Base-by-base conservation (phyloP, 2,329 filamentous ascomycete genomes). In the Nigrograna mackinnonii region DNA sequence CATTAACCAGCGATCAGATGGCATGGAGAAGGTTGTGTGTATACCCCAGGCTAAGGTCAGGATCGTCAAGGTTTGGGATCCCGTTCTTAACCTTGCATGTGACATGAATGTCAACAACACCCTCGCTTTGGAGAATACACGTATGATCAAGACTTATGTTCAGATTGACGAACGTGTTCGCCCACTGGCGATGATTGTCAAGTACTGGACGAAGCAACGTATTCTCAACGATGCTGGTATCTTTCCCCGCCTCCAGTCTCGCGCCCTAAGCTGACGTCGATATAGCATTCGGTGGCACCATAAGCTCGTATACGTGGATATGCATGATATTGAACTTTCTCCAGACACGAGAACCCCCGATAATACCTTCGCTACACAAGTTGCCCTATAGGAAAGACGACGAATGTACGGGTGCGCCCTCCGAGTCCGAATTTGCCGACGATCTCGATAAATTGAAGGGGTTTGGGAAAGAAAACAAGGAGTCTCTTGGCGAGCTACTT, bases 101-200 rank as follows among this genome's bases (percentile, higher is more conserved):
- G 94, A 99, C 66, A 94, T 99, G 86, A 99, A 99, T 58, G 91
- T 99, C 72, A 99, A 99, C 74, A 99, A 97, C 60, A 94, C 91
- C 0, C 72, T 95, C 39, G 94, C 94, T 4, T 76, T 99, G 47
- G 91, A 97, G 68, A 99, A 99, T 62, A 99, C 94, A 12, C 84
- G 91, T 37, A 95, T 99, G 91, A 94, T 99, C 58, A 89, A 91
- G 65, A 96, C 91, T 1, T 99, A 99, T 70, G 90, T 99, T 47
- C 85, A 95, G 61, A 86, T 95, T 43, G 94, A 99, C 68, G 84
- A 91, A 28, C 85, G 94, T 47, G 90, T 99, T 42, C 84, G 94
- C 32, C 91, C 89, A 33, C 75, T 99, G 55, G 92, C 94, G 13
- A 97, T 99, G 90, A 88, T 95, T 47, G 83, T 99, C 72, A 99